Base-by-base conservation (phyloP, 768 basidiomycete genomes). In the Leccinum sublutescens region DNA sequence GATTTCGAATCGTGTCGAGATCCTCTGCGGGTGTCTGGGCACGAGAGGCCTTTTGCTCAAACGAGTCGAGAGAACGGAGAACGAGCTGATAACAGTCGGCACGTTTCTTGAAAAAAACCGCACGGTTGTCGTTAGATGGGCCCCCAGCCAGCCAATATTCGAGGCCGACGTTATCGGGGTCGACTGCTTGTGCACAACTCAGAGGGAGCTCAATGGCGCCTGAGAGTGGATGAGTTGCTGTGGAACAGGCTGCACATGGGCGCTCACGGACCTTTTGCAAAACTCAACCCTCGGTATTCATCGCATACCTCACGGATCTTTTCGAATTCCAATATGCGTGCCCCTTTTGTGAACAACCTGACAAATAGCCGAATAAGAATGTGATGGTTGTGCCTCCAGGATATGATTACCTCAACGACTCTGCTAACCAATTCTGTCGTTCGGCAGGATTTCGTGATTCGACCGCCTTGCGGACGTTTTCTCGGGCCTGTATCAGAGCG, bases 301-400 rank as follows among this genome's bases (percentile, higher is more conserved):
- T 85, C 85, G 60, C 88, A 84, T 29, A 97, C 84, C 68, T 97
- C 94, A 31, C 88, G 81, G 27, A 98, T 80, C 69, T 91, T 89
- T 54, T 93, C 86, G 38, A 92, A 84, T 51, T 91, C 88, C 48
- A 98, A 76, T 59, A 90, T 91, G 29, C 87, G 84, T 6, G 93
- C 89, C 19, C 93, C 94, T 72, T 95, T 95, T 55, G 82, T 84
- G 75, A 97, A 98, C 45, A 98, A 73, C 50, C 95, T 95, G 27
- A 66, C 25, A 56, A 54, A 29, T 34, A 38, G 9, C 49, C 57
- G 34, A 60, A 58, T 45, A 31, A 60, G 57, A 57, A 57, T 25
- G 34, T 21, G 33, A 49, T 50, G 38, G 11, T n/a, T 21, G 2
- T 23, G 33, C n/a, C 17, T n/a, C 40, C 40, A 48, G 9, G n/a